Conservation (phyloP, 768 basidiomycete species). For the Boletus vermiculosoides region DNA sequence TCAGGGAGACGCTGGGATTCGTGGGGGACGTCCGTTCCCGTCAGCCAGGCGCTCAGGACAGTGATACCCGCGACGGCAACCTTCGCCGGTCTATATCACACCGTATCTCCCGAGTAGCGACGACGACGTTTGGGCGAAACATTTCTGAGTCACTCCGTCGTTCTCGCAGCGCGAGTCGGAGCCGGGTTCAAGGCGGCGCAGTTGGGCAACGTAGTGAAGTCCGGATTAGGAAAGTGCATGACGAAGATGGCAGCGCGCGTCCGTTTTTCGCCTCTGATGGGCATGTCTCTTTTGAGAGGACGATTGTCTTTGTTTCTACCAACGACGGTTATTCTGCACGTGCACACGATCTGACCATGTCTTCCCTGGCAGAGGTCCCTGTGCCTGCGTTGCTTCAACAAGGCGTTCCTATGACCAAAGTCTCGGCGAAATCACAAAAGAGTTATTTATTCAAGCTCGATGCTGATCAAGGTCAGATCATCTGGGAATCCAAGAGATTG, state of each 20-base stretch:
- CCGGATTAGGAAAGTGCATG: slow-evolving; percentile 27
- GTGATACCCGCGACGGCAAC: slow-evolving; percentile 5
- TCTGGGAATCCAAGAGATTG: slow-evolving; percentile 72
- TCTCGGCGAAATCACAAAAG: slow-evolving; percentile 76
- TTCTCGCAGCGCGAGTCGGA: slow-evolving; percentile 9
- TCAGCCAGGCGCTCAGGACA: neutral
- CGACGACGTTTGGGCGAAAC: slow-evolving; percentile 30
- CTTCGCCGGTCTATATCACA: slow-evolving; percentile 37
- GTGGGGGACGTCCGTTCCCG: neutral
- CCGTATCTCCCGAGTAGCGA: slow-evolving; percentile 35
- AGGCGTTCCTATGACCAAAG: slow-evolving; percentile 79
- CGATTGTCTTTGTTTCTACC: neutral
- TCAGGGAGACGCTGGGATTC: slow-evolving; percentile 5
- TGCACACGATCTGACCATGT: slow-evolving; percentile 8
- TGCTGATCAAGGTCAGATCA: slow-evolving; percentile 76
- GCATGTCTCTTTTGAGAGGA: neutral
- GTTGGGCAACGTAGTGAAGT: neutral
- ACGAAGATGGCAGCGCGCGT: neutral
- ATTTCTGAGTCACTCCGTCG: slow-evolving; percentile 24
- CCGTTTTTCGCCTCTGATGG: neutral
- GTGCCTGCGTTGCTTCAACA: slow-evolving; percentile 58
- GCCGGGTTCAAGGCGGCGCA: neutral
- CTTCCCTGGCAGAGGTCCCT: slow-evolving; percentile 38
- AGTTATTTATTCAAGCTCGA: slow-evolving; percentile 69
- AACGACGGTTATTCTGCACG: neutral